These are phyloP conservation scores for Fusarium nodosum DNA, from an alignment of 2,329 filamentous ascomycete species.

Conservation along the genomic window DNA sequence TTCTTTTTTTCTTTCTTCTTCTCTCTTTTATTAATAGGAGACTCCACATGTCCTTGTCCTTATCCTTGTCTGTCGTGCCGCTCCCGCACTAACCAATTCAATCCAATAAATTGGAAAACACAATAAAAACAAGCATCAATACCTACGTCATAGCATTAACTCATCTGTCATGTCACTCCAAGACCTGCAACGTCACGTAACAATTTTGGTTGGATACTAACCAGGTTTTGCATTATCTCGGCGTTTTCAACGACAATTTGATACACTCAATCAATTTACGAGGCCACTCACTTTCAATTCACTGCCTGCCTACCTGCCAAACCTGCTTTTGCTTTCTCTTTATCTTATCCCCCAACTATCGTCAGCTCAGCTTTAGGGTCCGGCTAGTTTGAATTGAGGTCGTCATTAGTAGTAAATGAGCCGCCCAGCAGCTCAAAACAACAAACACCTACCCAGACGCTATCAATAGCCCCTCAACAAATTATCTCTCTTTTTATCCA, in stretches of 20 bases:
- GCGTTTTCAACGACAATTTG: constrained; percentile 27
- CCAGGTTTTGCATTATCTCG: constrained; percentile 29
- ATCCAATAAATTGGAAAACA: constrained; percentile 10
- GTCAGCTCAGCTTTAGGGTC: constrained; percentile 1
- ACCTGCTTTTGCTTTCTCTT: constrained; percentile 19
- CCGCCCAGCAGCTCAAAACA: background rate
- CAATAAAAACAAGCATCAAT: constrained; percentile 3
- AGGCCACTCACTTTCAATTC: background rate
- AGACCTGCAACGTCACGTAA: constrained; percentile 22
- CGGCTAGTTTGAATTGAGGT: background rate
- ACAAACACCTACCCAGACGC: constrained; percentile 4
- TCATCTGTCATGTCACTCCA: constrained; percentile 21
- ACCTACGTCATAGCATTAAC: constrained; percentile 41
- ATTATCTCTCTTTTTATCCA: constrained; percentile 22
- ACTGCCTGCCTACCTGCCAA: constrained; percentile 10
- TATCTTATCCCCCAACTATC: background rate
- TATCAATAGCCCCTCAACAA: constrained; percentile 30
- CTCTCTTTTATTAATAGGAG: constrained; percentile 7
- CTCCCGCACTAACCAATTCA: constrained; percentile 21
- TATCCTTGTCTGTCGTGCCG: constrained; percentile 1
- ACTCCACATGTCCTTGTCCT: constrained; percentile 3
- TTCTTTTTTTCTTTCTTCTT: background rate
- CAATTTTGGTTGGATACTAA: constrained; percentile 19
- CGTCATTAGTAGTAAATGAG: constrained; percentile 4
- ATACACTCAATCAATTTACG: constrained; percentile 9